Conservation (phyloP, 1,139 yeast species). For the Schwanniomyces etchellsii region DNA sequence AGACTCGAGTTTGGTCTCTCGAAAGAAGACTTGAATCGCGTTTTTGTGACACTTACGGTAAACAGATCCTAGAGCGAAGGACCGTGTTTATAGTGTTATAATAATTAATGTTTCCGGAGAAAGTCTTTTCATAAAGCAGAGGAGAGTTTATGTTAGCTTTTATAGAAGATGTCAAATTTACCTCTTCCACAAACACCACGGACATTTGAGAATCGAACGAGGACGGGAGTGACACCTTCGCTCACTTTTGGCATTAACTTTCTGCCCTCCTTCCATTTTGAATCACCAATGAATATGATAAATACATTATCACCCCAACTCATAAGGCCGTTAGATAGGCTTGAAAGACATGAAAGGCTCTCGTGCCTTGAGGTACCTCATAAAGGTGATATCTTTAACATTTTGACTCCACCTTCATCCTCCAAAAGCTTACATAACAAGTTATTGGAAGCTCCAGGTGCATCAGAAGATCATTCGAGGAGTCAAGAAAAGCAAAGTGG, state of each 20-base stretch:
- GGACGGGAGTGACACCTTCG: constrained; percentile 23
- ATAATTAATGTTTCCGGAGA: too few relatives aligned
- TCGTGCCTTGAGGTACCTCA: background rate
- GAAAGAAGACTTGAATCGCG: too few relatives aligned
- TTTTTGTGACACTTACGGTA: too few relatives aligned
- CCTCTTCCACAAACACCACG: constrained; percentile 29
- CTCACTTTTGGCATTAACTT: constrained; percentile 38
- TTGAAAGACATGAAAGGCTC: constrained; percentile 2
- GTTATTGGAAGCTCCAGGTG: constrained; percentile 18
- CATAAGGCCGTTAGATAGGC: constrained; percentile 9
- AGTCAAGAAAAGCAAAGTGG: constrained; percentile 3
- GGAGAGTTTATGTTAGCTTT: too few relatives aligned
- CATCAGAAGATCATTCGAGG: constrained; percentile 5
- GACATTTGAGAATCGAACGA: constrained; percentile 7
- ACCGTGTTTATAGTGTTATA: too few relatives aligned
- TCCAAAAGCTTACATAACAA: constrained; percentile 9
- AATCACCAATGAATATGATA: constrained; percentile 28
- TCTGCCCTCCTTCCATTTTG: constrained; percentile 41
- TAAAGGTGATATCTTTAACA: constrained; percentile 7
- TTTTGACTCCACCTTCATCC: constrained; percentile 19
- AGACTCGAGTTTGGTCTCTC: too few relatives aligned
- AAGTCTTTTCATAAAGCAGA: too few relatives aligned
- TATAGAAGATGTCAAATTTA: constrained; percentile 3
- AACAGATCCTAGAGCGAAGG: too few relatives aligned
- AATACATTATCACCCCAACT: constrained; percentile 33